phyloP scores from a whole-genome alignment of 805 yeast species.

The Pichia paraexigua region DNA sequence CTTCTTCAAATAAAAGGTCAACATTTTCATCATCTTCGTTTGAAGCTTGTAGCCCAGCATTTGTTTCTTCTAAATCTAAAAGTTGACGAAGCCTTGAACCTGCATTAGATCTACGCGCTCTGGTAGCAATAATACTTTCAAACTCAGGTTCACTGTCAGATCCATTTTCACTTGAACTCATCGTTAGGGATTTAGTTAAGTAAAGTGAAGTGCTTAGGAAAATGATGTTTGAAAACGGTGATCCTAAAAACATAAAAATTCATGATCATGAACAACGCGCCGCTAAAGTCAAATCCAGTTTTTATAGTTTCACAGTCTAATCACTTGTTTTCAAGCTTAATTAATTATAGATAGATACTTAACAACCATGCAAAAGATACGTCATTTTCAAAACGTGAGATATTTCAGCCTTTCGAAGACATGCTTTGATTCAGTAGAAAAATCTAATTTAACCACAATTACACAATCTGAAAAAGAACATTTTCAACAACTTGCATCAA shows the following conservation, averaged over 20 bases:
- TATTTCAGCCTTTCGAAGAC: not conserved
- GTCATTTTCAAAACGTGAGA: not conserved
- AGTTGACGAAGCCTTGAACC: slow-evolving; percentile 75
- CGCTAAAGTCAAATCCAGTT: not conserved
- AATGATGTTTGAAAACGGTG: not conserved
- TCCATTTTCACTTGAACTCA: slow-evolving; percentile 8
- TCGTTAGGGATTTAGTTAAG: not conserved
- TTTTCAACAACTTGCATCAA: slow-evolving; percentile 76
- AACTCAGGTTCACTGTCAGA: slow-evolving; percentile 27
- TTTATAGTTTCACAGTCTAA: not conserved
- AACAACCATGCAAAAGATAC: not conserved
- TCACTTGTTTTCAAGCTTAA: not conserved
- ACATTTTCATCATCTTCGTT: slow-evolving; percentile 72
- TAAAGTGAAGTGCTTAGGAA: not conserved
- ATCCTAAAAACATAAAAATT: not conserved
- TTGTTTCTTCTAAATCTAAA: slow-evolving; percentile 56
- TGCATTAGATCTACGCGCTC: slow-evolving; percentile 79
- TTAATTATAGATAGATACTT: no score
- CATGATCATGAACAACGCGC: not conserved
- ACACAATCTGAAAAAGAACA: slow-evolving; percentile 65
- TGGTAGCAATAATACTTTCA: slow-evolving; percentile 62
- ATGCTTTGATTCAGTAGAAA: not conserved
- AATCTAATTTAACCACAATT: slow-evolving; percentile 28
- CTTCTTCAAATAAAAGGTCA: slow-evolving; percentile 59
- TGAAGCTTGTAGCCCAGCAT: slow-evolving; percentile 15